Conservation (phyloP, 176 grass and related monocot species). For the Musa beccarii region DNA sequence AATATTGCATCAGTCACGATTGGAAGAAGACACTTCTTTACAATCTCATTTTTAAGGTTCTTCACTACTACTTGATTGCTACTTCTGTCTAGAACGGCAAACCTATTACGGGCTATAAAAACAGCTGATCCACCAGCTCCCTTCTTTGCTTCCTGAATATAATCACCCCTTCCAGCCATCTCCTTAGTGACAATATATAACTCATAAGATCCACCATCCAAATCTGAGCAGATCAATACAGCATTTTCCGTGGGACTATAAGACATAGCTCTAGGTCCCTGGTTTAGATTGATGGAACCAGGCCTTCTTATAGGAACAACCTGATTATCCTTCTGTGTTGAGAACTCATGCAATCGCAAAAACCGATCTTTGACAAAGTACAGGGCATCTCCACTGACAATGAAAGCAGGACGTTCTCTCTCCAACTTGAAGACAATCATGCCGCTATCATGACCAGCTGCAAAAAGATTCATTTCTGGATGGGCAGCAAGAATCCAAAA, state of each 20-base stretch:
- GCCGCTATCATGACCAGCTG: too few species aligned
- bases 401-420: slow-evolving; percentile 46
- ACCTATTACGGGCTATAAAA: slow-evolving; percentile 78
- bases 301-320: slow-evolving; percentile 63
- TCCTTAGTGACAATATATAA: slow-evolving; percentile 72
- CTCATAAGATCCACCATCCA: slow-evolving; percentile 81
- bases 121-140: slow-evolving; percentile 68
- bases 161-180: slow-evolving; percentile 58
- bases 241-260: slow-evolving; percentile 91
- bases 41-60: slow-evolving; percentile 81
- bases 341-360: slow-evolving; percentile 54
- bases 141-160: slow-evolving; percentile 74
- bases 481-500: too few species aligned
- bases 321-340: slow-evolving; percentile 66
- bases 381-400: slow-evolving; percentile 56
- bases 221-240: slow-evolving; percentile 74
- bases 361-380: slow-evolving; percentile 92
- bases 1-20: slow-evolving; percentile 79
- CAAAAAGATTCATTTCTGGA: too few species aligned
- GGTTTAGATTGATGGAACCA: slow-evolving; percentile 70
- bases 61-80: slow-evolving; percentile 76
- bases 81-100: slow-evolving; percentile 84
- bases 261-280: slow-evolving; percentile 62
- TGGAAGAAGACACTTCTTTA: slow-evolving; percentile 80
- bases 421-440: too few species aligned